Conservation (phyloP, 441 rosid genomes). For the Gossypium aridum region DNA sequence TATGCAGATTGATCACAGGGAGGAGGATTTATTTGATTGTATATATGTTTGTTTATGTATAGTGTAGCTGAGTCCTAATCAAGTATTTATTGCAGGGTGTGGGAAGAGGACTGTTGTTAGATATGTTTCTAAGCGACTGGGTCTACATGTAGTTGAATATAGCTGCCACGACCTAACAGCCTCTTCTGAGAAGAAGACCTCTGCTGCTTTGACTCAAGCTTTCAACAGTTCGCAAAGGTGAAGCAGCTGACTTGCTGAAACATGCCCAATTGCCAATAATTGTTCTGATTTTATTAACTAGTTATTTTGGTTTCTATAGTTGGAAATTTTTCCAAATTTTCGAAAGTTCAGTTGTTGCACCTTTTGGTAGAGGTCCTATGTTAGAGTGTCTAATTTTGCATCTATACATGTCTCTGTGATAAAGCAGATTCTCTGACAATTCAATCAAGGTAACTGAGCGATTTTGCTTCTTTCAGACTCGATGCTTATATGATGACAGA, state of each 20-base stretch:
- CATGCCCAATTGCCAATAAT: slow-evolving; percentile 6
- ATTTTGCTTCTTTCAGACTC: not conserved
- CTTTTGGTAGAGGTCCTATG: not conserved
- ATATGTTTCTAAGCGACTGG: slow-evolving; percentile 67
- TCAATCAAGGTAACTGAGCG: not conserved
- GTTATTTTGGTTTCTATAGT: not conserved
- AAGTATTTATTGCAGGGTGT: slow-evolving; percentile 46
- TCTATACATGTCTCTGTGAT: not conserved
- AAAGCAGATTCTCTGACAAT: not conserved
- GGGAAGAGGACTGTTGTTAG: slow-evolving; percentile 89
- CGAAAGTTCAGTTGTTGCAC: not conserved
- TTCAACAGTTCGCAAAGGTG: slow-evolving; percentile 85
- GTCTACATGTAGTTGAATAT: slow-evolving; percentile 86
- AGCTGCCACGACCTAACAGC: slow-evolving; percentile 79
- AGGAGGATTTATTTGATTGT: slow-evolving; percentile 1
- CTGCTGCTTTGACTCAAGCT: slow-evolving; percentile 76
- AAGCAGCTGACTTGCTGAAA: slow-evolving; percentile 22
- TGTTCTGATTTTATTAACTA: slow-evolving; percentile 3
- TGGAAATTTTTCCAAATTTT: not conserved
- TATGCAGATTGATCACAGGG: slow-evolving; percentile 1
- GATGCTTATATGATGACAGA: slow-evolving; percentile 10
- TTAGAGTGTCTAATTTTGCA: not conserved
- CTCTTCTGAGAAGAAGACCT: slow-evolving; percentile 71
- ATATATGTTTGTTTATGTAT: not conserved
- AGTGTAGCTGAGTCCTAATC: not conserved